phyloP scores from a whole-genome alignment of 495 filamentous ascomycete genomes.

The Daldinia decipiens region DNA sequence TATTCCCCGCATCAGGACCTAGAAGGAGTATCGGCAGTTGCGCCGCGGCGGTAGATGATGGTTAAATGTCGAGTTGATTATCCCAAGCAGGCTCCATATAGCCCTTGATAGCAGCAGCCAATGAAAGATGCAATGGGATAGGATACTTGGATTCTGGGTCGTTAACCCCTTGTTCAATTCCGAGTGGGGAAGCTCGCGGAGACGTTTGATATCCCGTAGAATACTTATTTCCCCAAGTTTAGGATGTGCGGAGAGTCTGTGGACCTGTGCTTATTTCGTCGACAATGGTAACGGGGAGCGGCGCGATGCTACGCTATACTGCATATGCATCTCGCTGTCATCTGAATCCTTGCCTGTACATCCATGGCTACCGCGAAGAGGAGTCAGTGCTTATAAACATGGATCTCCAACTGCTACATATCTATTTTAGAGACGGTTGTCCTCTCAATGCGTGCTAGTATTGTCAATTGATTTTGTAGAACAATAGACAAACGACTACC shows the following conservation, averaged over 20 bases:
- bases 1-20: conserved; percentile 31
- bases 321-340: conserved; percentile 10
- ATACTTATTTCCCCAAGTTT: conserved; percentile 31
- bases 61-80: conserved; percentile 5
- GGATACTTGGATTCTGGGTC: not conserved
- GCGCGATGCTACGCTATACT: conserved; percentile 28
- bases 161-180: not conserved
- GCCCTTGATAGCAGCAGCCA: not conserved
- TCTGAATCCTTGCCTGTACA: conserved; percentile 16
- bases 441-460: not conserved
- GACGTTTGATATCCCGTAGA: conserved; percentile 14
- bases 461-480: conserved; percentile 6
- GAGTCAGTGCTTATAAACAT: conserved; percentile 34
- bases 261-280: conserved; percentile 16
- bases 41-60: conserved; percentile 11
- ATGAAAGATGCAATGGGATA: not conserved
- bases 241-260: conserved; percentile 20
- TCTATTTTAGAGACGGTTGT: conserved; percentile 22
- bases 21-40: conserved; percentile 36
- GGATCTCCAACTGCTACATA: conserved; percentile 24
- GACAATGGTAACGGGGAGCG: conserved; percentile 9
- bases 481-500: not conserved
- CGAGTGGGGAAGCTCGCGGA: conserved; percentile 4
- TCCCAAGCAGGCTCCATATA: not conserved
- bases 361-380: conserved; percentile 8